These are phyloP conservation scores for Elongisporangium undulatum DNA, from an alignment of 352 stramenopile species.

Conservation along the genomic window DNA sequence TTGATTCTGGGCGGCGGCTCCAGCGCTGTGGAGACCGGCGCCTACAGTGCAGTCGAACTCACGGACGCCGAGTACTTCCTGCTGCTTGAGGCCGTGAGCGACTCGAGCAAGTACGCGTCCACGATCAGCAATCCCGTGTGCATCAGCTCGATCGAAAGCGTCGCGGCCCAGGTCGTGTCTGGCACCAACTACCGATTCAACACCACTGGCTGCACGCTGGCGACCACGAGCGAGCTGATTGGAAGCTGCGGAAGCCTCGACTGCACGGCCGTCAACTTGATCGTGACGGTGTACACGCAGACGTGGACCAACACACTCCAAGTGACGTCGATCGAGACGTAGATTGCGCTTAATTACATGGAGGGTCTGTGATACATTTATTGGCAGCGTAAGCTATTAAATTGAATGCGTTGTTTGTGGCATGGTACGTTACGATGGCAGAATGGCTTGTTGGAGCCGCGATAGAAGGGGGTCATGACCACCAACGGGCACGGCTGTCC, in stretches of 20 bases:
- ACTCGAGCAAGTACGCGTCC: conserved; percentile 22
- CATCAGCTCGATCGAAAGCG: conserved; percentile 27
- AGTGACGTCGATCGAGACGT: conserved; percentile 21
- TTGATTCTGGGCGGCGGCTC: neutral
- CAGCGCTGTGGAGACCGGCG: neutral
- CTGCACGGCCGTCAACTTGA: conserved; percentile 26
- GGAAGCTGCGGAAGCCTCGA: conserved; percentile 36
- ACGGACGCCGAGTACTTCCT: conserved; percentile 3
- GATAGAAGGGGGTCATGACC: too few relatives aligned
- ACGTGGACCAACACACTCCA: conserved; percentile 33
- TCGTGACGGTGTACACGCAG: conserved; percentile 33
- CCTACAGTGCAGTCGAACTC: neutral
- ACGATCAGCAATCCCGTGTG: conserved; percentile 29
- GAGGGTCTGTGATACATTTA: too few relatives aligned
- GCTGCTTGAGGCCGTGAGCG: conserved; percentile 29
- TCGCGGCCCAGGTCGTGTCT: conserved; percentile 35
- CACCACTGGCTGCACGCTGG: conserved; percentile 36
- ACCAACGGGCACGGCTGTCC: too few relatives aligned
- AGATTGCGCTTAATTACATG: too few relatives aligned
- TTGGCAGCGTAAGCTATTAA: too few relatives aligned
- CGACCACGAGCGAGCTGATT: conserved; percentile 21
- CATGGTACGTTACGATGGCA: too few relatives aligned
- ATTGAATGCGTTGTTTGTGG: too few relatives aligned
- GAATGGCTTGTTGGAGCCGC: too few relatives aligned
- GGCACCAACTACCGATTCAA: conserved; percentile 63